A percentile compares a stretch with the other conserved stretches of the same genome.
Evolutionary conservation across 1,284 basidiomycete species (phyloP).

Genomic region (Papiliotrema terrestris): DNA sequence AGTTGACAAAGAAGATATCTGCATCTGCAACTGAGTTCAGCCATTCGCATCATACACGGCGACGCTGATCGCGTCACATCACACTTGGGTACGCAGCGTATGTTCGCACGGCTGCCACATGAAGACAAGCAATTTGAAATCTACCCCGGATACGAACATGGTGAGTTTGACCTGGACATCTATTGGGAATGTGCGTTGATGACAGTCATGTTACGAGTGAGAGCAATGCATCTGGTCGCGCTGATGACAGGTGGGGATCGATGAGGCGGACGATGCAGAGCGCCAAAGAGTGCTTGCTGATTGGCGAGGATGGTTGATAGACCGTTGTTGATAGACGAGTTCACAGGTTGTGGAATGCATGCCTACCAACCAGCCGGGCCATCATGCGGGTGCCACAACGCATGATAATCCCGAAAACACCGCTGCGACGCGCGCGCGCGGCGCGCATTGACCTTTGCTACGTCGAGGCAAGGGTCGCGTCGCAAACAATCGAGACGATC

Average conservation of each 20-base stretch:
- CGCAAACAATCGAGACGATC: background rate
- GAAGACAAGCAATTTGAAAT: conserved; percentile 51
- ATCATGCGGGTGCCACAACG: background rate
- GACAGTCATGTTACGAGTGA: conserved; percentile 44
- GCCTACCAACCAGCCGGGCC: background rate
- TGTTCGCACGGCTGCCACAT: conserved; percentile 47
- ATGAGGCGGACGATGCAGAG: conserved; percentile 47
- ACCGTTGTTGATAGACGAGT: conserved; percentile 24
- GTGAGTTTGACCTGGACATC: conserved; percentile 21
- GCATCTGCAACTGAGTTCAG: conserved; percentile 15
- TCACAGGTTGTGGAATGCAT: background rate
- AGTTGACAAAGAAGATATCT: conserved; percentile 14
- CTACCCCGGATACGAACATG: conserved; percentile 55
- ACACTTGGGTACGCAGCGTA: conserved; percentile 46
- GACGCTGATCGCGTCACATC: conserved; percentile 52
- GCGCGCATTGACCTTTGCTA: background rate
- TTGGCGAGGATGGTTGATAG: conserved; percentile 46
- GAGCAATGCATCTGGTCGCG: background rate
- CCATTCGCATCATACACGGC: conserved; percentile 53
- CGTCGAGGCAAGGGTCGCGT: background rate
- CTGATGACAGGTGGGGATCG: conserved; percentile 40
- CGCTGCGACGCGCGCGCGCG: background rate
- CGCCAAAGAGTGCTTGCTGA: conserved; percentile 47
- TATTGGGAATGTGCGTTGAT: conserved; percentile 2
- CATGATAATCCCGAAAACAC: background rate